These are phyloP conservation scores for Angomonas deanei DNA, from an alignment of 208 protist genomes.

Conservation along the genomic window DNA sequence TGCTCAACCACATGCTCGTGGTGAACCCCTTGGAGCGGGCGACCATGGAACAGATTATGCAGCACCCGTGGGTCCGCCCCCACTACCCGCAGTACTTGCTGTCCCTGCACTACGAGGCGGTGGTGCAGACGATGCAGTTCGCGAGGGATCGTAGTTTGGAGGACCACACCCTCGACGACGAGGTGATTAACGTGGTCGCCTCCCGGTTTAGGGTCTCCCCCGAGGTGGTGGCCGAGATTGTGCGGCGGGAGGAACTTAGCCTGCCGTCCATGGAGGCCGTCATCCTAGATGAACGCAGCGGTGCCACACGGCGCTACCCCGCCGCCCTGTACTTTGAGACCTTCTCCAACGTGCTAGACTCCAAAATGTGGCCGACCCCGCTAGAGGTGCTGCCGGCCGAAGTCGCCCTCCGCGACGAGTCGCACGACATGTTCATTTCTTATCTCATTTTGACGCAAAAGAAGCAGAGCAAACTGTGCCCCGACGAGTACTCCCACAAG, in stretches of 20 bases:
- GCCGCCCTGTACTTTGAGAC: conserved; percentile 62
- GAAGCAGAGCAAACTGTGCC: conserved; percentile 52
- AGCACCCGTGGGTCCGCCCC: conserved; percentile 71
- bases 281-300: conserved; percentile 18
- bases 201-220: conserved; percentile 45
- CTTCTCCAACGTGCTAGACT: conserved; percentile 68
- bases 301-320: conserved; percentile 35
- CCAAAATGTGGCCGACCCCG: conserved; percentile 73
- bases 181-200: conserved; percentile 51
- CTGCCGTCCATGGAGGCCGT: conserved; percentile 42
- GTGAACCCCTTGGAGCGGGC: conserved; percentile 79
- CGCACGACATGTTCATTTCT: conserved; percentile 70
- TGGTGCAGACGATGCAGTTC: conserved; percentile 58
- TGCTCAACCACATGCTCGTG: conserved; percentile 64
- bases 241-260: conserved; percentile 47
- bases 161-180: conserved; percentile 48
- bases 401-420: conserved; percentile 53
- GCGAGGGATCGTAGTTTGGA: conserved; percentile 21
- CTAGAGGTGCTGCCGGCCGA: conserved; percentile 68
- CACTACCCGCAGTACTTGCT: conserved; percentile 63
- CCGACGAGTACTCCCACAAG: conserved; percentile 30
- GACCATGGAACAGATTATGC: conserved; percentile 87
- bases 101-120: conserved; percentile 56
- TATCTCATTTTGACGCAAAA: conserved; percentile 66
- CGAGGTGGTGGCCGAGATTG: conserved; percentile 38